phyloP scores from a whole-genome alignment of 345 rosid genomes.

The Citrus australasica region DNA sequence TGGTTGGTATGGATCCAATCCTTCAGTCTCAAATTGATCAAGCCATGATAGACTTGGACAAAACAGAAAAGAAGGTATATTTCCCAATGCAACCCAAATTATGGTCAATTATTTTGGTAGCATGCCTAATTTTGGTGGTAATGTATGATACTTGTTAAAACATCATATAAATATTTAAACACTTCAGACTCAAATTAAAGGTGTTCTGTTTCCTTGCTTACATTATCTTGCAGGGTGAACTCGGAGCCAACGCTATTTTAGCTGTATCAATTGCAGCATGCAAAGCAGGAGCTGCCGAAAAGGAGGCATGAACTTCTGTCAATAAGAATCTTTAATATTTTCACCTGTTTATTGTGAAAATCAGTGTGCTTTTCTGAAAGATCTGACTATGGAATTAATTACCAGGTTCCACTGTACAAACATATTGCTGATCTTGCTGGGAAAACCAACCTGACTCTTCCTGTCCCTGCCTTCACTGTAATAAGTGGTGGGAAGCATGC shows the following conservation, averaged over 20 bases:
- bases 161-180: background rate
- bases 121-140: background rate
- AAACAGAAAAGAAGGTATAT: constrained; percentile 86
- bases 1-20: constrained; percentile 95
- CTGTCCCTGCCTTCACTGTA: constrained; percentile 93
- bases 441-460: constrained; percentile 59
- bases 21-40: constrained; percentile 90
- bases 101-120: background rate
- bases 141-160: background rate
- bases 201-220: constrained; percentile 5
- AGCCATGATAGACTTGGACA: constrained; percentile 97
- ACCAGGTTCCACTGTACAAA: constrained; percentile 87
- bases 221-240: constrained; percentile 58
- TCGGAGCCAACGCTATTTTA: constrained; percentile 88
- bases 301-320: constrained; percentile 51
- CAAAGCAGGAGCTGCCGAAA: constrained; percentile 99
- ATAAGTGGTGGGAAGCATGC: constrained; percentile 92
- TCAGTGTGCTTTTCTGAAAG: constrained; percentile 9
- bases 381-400: constrained; percentile 17
- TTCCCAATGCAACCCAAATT: background rate
- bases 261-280: constrained; percentile 99
- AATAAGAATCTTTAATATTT: background rate
- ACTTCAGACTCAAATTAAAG: background rate
- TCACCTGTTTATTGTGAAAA: background rate
- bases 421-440: constrained; percentile 88